Conservation (phyloP, 345 rosid species). For the Eucalyptus marginata region DNA sequence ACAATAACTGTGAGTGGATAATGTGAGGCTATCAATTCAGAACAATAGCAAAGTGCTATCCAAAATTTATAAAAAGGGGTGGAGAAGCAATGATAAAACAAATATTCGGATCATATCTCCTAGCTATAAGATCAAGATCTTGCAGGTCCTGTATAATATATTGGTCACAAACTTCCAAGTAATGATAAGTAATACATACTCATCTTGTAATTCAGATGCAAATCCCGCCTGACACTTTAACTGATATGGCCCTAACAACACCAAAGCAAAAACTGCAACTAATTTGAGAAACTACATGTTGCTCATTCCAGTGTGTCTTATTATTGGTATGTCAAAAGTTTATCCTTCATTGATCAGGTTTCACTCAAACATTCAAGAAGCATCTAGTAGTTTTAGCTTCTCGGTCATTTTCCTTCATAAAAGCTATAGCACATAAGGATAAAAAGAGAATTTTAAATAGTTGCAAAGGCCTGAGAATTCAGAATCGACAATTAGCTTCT, state of each 20-base stretch:
- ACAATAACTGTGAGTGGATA: not conserved
- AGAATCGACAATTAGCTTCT: not conserved
- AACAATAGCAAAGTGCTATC: not conserved
- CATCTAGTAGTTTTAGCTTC: not conserved
- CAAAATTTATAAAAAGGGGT: not conserved
- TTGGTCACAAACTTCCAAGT: no score
- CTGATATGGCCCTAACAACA: not conserved
- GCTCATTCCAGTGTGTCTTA: no score
- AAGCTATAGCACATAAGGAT: no score
- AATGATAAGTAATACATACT: not conserved
- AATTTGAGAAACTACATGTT: not conserved
- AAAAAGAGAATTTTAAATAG: no score
- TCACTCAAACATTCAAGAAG: not conserved
- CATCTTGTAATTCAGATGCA: not conserved
- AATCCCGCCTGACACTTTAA: not conserved
- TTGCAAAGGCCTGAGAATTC: not conserved
- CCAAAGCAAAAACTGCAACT: not conserved
- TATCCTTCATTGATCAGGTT: not conserved
- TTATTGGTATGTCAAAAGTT: no score
- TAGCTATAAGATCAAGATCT: no score
- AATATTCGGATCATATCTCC: not conserved
- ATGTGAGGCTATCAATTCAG: not conserved
- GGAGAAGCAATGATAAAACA: not conserved
- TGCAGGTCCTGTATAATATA: no score
- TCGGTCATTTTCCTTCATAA: not conserved